Evolutionary conservation across 768 basidiomycete genomes (phyloP).

Genomic region (Lepiota venenata): DNA sequence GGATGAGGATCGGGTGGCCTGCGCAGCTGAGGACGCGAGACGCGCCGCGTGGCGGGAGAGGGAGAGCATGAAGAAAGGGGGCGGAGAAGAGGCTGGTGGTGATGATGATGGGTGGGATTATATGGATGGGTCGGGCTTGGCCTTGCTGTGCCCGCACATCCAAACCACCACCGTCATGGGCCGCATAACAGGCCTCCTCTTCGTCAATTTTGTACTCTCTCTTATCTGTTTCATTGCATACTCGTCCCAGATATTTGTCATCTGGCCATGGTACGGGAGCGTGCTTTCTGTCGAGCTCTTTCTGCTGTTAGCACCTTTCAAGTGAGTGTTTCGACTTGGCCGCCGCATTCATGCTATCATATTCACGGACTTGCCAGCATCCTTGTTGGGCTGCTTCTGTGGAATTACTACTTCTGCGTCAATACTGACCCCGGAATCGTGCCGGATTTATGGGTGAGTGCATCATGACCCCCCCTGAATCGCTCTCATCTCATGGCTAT

Average conservation of each 20-base stretch:
- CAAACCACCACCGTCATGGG: slow-evolving; percentile 2
- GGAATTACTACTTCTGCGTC: slow-evolving; percentile 88
- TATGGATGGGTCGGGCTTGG: no score
- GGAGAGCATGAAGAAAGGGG: neutral
- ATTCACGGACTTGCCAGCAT: slow-evolving; percentile 38
- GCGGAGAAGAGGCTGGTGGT: no score
- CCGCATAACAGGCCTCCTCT: slow-evolving; percentile 42
- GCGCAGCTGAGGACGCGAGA: neutral
- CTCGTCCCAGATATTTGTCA: slow-evolving; percentile 84
- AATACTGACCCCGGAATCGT: slow-evolving; percentile 82
- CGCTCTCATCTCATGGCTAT: neutral
- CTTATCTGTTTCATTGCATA: slow-evolving; percentile 88
- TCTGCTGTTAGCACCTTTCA: slow-evolving; percentile 82
- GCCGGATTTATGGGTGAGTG: slow-evolving; percentile 72
- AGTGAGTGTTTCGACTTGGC: slow-evolving; percentile 47
- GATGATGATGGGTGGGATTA: no score
- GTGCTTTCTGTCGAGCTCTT: slow-evolving; percentile 73
- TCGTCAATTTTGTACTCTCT: slow-evolving; percentile 65
- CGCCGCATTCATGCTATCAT: slow-evolving; percentile 9
- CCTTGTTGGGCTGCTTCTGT: slow-evolving; percentile 73
- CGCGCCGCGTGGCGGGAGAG: neutral
- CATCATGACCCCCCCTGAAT: neutral
- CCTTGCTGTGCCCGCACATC: no score
- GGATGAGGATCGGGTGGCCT: neutral
- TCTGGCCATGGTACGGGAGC: slow-evolving; percentile 90